Base-by-base conservation (phyloP, 352 stramenopile genomes). In the Aphanomyces stellatus region DNA sequence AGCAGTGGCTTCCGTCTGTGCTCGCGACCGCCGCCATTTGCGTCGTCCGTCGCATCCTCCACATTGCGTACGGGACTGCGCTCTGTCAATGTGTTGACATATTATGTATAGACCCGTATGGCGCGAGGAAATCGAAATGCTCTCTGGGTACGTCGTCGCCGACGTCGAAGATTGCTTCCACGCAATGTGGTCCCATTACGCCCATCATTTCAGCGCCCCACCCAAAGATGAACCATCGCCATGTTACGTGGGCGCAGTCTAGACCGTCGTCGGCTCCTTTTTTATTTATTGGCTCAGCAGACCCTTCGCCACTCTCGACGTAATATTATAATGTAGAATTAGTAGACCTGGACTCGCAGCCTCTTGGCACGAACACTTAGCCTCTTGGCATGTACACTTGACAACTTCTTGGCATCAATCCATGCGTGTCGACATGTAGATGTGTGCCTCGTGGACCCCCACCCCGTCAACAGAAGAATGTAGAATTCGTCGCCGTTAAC, bases 141-240 rank as follows among this genome's bases (percentile, higher is more conserved):
- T 93, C 10, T 91, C 85, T 27, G 87, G 87, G 6, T 95, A 95
- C 79, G 78, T 80, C 24, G 79, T 79, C 27, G 75, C 88, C 41
- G 85, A 92, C 55, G 84, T 95, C 19, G 75, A 88, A 51, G 84
- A 82, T 41, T 95, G 87, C 66, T 95, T 91, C 69, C 80, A 81
- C 59, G 82, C 79, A n/a, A 72, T 95, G 33, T 95, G 85, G 84
- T 67, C 76, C 34, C 86, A 95, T 57, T 95, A 92, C 74, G 80
- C 86, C 67, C 69, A 72, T 30, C 80, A 79, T 13, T 91, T 92
- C 64, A 80, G 80, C 41, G 80, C 86, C 56, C 74, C 89, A 92
- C 13, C 13, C 63, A 78, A 56, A 64, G 42, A 53, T 19, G 73
- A 75, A 34, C 82, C 86, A 56, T 95, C 86, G 17, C 86, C 86